Base-by-base conservation (phyloP, 805 yeast genomes). In the Middelhovenomyces tepae region DNA sequence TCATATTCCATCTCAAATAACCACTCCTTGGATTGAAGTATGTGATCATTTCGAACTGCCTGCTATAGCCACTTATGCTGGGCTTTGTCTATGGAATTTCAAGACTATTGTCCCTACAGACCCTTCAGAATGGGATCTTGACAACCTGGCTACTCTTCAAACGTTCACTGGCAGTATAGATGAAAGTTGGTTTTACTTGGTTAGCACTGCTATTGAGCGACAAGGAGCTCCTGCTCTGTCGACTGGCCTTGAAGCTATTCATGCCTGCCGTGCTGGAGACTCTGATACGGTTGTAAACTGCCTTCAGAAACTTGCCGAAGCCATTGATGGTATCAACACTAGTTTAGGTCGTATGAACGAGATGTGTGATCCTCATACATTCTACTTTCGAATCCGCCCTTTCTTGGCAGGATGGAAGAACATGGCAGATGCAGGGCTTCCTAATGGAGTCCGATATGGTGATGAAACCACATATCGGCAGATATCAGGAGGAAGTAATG, bases 361-460 rank as follows among this genome's bases (percentile, higher is more conserved):
- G 45, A 80, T 80, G 80, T 84, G 95, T 56, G 95, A 86, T 51
- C 96, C 97, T 2, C 93, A 85, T 52, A 77, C 81, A 3, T 87
- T 89, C 54, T 87, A 83, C 57, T 82, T 71, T 62, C 71, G 89
- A 39, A 69, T 87, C 28, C 69, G 97, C 50, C 96, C 96, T 1
- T 87, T 71, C 47, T 62, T 89, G 43, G 95, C 95, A 1, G 97
- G 96, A 2, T 89, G 95, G 93, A 77, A 76, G 51, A 83, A 83
- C 50, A 87, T 89, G 95, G 73, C 71, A 16, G 84, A 74, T 36
- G 86, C 78, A 2, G 96, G 96, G 0, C 65, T 87, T 37, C 75
- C 76, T 9, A 57, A 75, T 38, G 97, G 96, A 1, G 78, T 87
- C 1, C 61, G 66, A 31, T 87, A 87, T 51, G 94, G 93, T 16